Evolutionary conservation across 2,329 filamentous ascomycete species (phyloP), one percentile per base, ranked within the genome.

Genomic region (Calonectria hongkongensis): DNA sequence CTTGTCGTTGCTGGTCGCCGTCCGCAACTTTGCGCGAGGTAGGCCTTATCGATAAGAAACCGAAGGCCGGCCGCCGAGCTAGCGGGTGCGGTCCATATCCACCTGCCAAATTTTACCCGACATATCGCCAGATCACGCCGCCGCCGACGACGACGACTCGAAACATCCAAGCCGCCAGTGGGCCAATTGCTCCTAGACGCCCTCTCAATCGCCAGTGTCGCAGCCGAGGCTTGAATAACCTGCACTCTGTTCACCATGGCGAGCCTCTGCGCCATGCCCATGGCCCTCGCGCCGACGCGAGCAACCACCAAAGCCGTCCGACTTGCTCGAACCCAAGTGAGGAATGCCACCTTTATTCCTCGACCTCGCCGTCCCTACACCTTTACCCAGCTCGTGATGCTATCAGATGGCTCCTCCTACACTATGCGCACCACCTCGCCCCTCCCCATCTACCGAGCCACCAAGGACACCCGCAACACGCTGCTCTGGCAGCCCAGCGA

Each of bases 381-480:
- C 78, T 98, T 98, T 89, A 98, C 96, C n/a, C 97, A 99, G 86
- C 91, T 99, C 73, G 89, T 99, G 78, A 96, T 95, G 67, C 93
- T 98, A 76, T 95, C 94, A 48, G 97, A 99, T 87, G 97, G 97
- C 79, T 94, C 92, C 81, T 94, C 96, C 73, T 98, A 92, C 86
- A 92, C 93, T 62, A 89, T 92, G 81, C 94, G 94, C 82, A 96
- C 94, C 28, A 95, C 94, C 13, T 94, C 91, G 13, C 94, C 95
- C 0, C 78, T 85, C 43, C 88, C 90, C 3, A 83, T 94, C 60
- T 89, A 91, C 85, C 87, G 87, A 72, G 87, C 87, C 71, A 86
- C 86, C 73, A 97, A 98, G 85, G 97, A 99, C 87, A 94, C 93
- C 54, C 92, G 95, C 80, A 99, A 98, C 88, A 93, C 94, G 80